Evolutionary conservation across 75 land plant genomes (phyloP).

Genomic region (Larix kaempferi): DNA sequence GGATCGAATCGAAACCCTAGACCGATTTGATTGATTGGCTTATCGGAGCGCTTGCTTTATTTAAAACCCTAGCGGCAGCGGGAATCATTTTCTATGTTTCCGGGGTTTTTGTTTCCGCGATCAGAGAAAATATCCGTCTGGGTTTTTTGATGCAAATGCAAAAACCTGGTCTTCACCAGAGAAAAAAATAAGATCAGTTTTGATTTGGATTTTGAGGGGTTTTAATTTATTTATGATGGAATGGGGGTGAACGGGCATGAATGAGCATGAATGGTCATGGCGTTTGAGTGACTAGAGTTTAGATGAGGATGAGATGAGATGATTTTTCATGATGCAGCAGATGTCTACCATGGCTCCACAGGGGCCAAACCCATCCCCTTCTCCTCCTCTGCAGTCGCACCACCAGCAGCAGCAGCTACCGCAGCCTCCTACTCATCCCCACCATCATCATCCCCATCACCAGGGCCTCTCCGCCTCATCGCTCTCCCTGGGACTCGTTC

Average conservation of each 20-base stretch:
- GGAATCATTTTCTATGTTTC: not conserved
- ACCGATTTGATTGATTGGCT: conserved; percentile 1
- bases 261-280: not conserved
- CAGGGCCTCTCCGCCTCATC: conserved; percentile 8
- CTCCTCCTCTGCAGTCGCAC: not conserved
- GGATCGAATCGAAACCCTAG: not conserved
- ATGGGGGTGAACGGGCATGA: not conserved
- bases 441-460: conserved; percentile 2
- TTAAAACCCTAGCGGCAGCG: not conserved
- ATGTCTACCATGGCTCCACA: conserved; percentile 10
- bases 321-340: conserved; percentile 11
- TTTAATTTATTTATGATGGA: not conserved
- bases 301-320: not conserved
- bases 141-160: not conserved
- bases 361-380: not conserved
- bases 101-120: too few relatives aligned
- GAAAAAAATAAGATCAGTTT: not conserved
- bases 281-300: too few relatives aligned
- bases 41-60: not conserved
- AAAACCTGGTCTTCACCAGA: not conserved
- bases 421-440: conserved; percentile 2
- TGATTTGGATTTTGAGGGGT: not conserved
- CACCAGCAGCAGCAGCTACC: not conserved
- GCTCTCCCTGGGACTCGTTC: conserved; percentile 13
- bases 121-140: too few relatives aligned